Percentiles rank a stretch among this genome's conserved stretches.
phyloP scores from a whole-genome alignment of 1,284 basidiomycete genomes.

The Exobasidium rhododendri region DNA sequence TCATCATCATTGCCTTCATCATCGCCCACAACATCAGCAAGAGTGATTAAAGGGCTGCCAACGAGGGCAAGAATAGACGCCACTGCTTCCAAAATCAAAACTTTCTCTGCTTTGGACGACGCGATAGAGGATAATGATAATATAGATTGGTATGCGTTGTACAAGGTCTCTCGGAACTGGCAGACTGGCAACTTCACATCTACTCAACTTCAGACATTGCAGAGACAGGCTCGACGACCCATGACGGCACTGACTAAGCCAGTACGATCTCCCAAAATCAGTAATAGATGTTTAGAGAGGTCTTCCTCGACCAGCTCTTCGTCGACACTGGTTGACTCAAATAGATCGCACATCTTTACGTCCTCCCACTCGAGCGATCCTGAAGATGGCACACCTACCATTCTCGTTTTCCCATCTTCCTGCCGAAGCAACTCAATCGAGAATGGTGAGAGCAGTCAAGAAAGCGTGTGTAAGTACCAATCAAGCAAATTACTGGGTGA shows the following conservation, averaged over 20 bases:
- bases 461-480: not conserved
- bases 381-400: not conserved
- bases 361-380: not conserved
- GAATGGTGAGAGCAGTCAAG: not conserved
- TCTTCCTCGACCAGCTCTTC: too few species aligned
- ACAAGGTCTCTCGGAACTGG: constrained; percentile 4
- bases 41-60: not conserved
- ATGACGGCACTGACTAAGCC: not conserved
- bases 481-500: not conserved
- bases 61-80: not conserved
- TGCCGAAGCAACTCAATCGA: not conserved
- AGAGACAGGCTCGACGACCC: not conserved
- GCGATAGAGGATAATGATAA: constrained; percentile 1
- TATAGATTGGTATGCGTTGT: constrained; percentile 7
- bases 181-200: not conserved
- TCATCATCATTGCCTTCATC: too few species aligned
- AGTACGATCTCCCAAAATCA: too few species aligned
- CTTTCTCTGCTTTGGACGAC: not conserved
- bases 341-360: not conserved
- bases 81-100: not conserved
- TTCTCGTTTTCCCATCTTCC: not conserved
- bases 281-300: too few species aligned
- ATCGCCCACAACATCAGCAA: not conserved
- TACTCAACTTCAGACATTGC: not conserved
- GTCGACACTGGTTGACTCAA: constrained; percentile 1